These are phyloP conservation scores for Tetradesmus obliquus DNA, from an alignment of 139 green algal genomes.

Conservation along the genomic window DNA sequence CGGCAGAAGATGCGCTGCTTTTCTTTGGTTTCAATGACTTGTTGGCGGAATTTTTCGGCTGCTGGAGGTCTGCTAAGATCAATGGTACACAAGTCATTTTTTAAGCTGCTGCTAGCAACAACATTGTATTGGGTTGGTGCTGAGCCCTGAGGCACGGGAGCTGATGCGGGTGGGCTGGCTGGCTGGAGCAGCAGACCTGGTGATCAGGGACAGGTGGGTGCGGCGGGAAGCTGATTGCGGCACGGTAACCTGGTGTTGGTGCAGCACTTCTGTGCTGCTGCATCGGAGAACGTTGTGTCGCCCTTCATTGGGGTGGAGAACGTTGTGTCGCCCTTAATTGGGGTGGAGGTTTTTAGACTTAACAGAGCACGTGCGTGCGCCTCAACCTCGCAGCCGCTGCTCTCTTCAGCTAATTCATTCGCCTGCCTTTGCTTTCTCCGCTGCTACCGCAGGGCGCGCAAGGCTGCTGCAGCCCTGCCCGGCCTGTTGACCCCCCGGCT, in stretches of 20 bases:
- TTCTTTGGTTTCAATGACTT: background rate
- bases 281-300: no score
- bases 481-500: conserved; percentile 69
- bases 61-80: background rate
- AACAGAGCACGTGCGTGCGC: no score
- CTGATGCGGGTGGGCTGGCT: conserved; percentile 76
- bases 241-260: no score
- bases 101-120: no score
- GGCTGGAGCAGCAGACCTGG: conserved; percentile 67
- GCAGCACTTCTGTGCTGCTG: no score
- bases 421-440: no score
- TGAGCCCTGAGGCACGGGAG: conserved; percentile 72
- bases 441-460: background rate
- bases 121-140: conserved; percentile 62
- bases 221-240: no score
- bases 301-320: no score
- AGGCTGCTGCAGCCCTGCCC: conserved; percentile 29
- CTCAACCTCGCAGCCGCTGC: background rate
- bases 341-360: no score
- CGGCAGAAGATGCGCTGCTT: conserved; percentile 19
- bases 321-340: no score
- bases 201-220: conserved; percentile 65
- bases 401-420: no score
- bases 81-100: background rate
- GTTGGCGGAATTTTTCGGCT: background rate